phyloP scores from a whole-genome alignment of 2,329 filamentous ascomycete species.

The Apiospora hydei region DNA sequence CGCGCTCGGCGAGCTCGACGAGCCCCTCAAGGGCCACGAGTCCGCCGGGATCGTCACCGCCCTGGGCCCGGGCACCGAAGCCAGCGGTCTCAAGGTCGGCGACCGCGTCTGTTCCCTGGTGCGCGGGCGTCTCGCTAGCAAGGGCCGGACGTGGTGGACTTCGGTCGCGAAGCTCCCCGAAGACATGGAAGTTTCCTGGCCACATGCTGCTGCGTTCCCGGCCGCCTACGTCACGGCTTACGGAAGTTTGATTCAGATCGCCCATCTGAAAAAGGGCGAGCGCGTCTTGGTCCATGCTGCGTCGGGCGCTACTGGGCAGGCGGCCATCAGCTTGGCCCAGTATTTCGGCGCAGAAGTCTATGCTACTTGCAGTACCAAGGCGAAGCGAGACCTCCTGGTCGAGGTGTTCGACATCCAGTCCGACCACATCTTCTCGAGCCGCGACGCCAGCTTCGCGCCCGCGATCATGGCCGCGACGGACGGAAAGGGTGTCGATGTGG shows the following conservation, averaged over 20 bases:
- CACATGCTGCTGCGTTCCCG: neutral
- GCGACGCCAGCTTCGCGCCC: neutral
- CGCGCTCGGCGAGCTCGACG: constrained; percentile 34
- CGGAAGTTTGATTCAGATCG: neutral
- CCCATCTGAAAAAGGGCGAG: neutral
- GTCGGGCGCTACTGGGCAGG: neutral
- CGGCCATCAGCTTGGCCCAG: constrained; percentile 4
- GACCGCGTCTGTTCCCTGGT: neutral
- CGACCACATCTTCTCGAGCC: constrained; percentile 9
- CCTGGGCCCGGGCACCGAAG: neutral
- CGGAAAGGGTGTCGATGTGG: constrained; percentile 4
- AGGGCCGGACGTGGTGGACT: neutral
- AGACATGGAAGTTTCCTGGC: neutral
- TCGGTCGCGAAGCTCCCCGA: neutral
- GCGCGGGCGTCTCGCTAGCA: neutral
- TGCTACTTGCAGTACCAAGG: neutral
- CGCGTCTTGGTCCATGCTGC: neutral
- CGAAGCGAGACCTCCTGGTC: neutral
- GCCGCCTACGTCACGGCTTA: neutral
- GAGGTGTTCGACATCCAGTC: neutral
- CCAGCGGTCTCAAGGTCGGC: constrained; percentile 3
- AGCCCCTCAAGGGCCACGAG: constrained; percentile 30
- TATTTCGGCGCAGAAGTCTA: constrained; percentile 1
- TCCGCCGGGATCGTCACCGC: constrained; percentile 26
- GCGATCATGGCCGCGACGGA: neutral